Conservation (phyloP, 2,329 filamentous ascomycete genomes). For the Coniochaeta hoffmannii region DNA sequence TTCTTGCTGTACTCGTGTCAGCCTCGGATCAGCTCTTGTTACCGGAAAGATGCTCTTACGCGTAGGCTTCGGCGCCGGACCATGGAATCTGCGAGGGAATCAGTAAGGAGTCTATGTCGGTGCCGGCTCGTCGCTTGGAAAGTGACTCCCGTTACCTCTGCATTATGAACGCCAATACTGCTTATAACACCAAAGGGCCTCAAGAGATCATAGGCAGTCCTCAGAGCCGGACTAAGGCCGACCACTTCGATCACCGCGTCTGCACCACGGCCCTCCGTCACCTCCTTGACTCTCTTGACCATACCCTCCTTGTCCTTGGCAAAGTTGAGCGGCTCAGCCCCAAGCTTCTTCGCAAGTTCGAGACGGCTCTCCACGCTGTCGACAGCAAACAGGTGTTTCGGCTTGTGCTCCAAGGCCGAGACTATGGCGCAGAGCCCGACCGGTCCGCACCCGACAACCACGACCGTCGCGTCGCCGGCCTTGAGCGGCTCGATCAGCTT, state of each 20-base stretch:
- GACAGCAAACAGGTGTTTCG: conserved; percentile 69
- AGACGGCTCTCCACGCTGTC: conserved; percentile 72
- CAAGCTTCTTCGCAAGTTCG: conserved; percentile 62
- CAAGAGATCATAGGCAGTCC: conserved; percentile 63
- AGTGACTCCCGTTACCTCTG: conserved; percentile 44
- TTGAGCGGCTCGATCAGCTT: conserved; percentile 45
- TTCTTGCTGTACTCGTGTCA: conserved; percentile 51
- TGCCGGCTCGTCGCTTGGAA: not conserved
- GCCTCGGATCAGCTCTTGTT: conserved; percentile 3
- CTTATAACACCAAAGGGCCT: conserved; percentile 67
- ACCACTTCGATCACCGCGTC: conserved; percentile 80
- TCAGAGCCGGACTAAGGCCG: conserved; percentile 60
- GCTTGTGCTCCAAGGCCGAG: conserved; percentile 67
- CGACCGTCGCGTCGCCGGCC: conserved; percentile 60
- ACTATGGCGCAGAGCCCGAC: conserved; percentile 80
- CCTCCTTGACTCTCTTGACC: conserved; percentile 61
- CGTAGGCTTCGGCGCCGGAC: conserved; percentile 55
- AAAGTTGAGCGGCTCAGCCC: conserved; percentile 81
- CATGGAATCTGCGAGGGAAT: conserved; percentile 51
- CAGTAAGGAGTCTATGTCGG: conserved; percentile 9
- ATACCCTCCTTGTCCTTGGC: conserved; percentile 57
- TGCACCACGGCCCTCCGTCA: conserved; percentile 73
- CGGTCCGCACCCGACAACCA: conserved; percentile 78
- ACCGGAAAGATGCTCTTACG: conserved; percentile 25
- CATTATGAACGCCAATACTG: conserved; percentile 71